Conservation (phyloP, 805 yeast genomes). For the Candida khao-thaluensis region DNA sequence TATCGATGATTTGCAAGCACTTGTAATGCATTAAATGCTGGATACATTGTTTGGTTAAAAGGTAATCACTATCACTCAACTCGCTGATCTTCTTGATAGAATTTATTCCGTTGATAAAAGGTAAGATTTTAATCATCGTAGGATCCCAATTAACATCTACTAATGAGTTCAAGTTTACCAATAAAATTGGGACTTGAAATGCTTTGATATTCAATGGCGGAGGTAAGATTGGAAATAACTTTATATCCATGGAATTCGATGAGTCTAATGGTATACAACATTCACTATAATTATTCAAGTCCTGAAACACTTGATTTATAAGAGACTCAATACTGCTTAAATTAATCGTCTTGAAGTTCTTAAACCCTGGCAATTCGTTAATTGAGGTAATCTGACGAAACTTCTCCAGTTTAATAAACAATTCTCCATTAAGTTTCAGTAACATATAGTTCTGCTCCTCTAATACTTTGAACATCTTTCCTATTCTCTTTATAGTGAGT, state of each 20-base stretch:
- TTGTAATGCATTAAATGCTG: constrained; percentile 89
- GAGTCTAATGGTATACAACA: constrained; percentile 92
- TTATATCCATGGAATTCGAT: constrained; percentile 87
- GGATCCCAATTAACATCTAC: constrained; percentile 97
- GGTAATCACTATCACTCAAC: constrained; percentile 76
- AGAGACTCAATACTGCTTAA: constrained; percentile 62
- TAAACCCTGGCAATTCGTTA: constrained; percentile 32
- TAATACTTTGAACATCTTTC: constrained; percentile 81
- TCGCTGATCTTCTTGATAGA: constrained; percentile 74
- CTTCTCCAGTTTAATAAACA: constrained; percentile 36
- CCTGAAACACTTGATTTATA: constrained; percentile 89
- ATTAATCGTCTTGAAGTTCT: constrained; percentile 32
- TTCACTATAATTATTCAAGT: constrained; percentile 91
- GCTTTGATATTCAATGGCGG: constrained; percentile 75
- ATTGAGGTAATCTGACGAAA: constrained; percentile 11
- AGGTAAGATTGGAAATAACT: constrained; percentile 85
- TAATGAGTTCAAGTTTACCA: constrained; percentile 67
- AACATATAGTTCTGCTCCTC: constrained; percentile 85
- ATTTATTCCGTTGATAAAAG: constrained; percentile 85
- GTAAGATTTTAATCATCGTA: constrained; percentile 84
- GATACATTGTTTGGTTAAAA: constrained; percentile 78
- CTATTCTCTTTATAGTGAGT: constrained; percentile 77
- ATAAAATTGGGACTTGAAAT: constrained; percentile 89
- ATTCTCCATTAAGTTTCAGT: constrained; percentile 48
- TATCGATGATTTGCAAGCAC: constrained; percentile 77